A percentile compares a stretch with the other conserved stretches of the same genome.
These are phyloP conservation scores for Wickerhamiella nectarea DNA, from an alignment of 805 yeast species.

Conservation along the genomic window DNA sequence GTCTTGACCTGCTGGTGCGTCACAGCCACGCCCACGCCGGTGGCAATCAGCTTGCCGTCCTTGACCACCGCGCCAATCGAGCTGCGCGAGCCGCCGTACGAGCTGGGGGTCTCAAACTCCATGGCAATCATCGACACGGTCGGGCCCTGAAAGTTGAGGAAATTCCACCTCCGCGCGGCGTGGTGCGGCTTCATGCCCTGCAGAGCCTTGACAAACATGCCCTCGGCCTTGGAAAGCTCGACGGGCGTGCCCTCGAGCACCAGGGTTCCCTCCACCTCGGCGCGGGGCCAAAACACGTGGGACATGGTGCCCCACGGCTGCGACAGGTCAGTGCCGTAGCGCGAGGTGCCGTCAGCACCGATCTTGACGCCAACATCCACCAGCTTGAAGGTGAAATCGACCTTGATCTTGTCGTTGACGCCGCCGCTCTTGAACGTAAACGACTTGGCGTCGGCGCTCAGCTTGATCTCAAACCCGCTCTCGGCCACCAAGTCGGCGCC, in stretches of 20 bases:
- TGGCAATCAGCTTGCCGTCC: slow-evolving; percentile 47
- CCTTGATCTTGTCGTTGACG: slow-evolving; percentile 44
- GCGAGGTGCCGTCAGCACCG: slow-evolving; percentile 75
- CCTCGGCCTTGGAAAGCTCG: slow-evolving; percentile 27
- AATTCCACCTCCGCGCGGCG: slow-evolving; percentile 96
- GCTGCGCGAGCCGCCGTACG: slow-evolving; percentile 74
- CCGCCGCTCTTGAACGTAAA: slow-evolving; percentile 49
- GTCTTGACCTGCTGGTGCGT: slow-evolving; percentile 40
- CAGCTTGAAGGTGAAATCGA: slow-evolving; percentile 52
- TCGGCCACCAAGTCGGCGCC: slow-evolving; percentile 58
- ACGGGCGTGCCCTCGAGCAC: slow-evolving; percentile 28
- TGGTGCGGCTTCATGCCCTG: slow-evolving; percentile 99
- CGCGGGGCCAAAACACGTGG: slow-evolving; percentile 93
- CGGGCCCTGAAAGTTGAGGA: slow-evolving; percentile 72
- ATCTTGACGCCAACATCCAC: slow-evolving; percentile 66
- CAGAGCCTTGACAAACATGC: slow-evolving; percentile 89
- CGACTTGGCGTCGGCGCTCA: slow-evolving; percentile 38
- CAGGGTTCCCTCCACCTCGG: slow-evolving; percentile 53
- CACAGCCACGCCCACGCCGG: slow-evolving; percentile 52
- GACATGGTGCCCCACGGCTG: slow-evolving; percentile 98
- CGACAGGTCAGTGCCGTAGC: slow-evolving; percentile 68
- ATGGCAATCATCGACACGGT: slow-evolving; percentile 64
- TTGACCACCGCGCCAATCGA: slow-evolving; percentile 62
- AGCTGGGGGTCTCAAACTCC: slow-evolving; percentile 91
- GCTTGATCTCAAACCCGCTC: slow-evolving; percentile 42